phyloP scores from a whole-genome alignment of 371 early-diverging fungal genomes.

The Chytridiales sp. region DNA sequence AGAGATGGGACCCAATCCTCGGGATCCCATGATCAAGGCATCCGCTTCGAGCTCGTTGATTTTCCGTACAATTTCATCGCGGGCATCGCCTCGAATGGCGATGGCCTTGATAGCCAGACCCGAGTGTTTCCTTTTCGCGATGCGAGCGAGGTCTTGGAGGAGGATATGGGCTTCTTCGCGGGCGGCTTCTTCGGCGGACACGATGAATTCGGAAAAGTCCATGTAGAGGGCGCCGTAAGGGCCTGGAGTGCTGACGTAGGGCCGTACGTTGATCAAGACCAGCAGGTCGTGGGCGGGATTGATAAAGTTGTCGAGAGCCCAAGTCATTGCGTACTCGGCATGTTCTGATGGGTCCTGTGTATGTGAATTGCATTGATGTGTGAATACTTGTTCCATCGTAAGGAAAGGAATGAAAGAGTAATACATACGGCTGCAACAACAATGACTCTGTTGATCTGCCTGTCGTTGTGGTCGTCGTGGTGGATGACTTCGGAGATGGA shows the following conservation, averaged over 20 bases:
- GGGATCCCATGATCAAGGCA: slow-evolving; percentile 58
- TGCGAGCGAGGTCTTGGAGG: slow-evolving; percentile 7
- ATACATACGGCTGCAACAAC: slow-evolving; percentile 12
- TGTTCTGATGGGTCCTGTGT: slow-evolving; percentile 4
- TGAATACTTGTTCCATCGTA: not conserved
- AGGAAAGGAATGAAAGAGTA: too few relatives aligned
- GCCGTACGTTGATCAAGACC: slow-evolving; percentile 48
- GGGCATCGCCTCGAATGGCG: slow-evolving; percentile 52
- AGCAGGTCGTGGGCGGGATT: slow-evolving; percentile 40
- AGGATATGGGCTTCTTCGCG: slow-evolving; percentile 16
- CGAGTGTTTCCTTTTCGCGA: not conserved
- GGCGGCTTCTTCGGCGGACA: slow-evolving; percentile 15
- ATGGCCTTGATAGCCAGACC: slow-evolving; percentile 56
- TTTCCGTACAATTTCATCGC: slow-evolving; percentile 56
- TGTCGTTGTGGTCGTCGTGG: not conserved
- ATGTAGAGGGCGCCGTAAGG: slow-evolving; percentile 29
- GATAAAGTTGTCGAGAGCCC: slow-evolving; percentile 48
- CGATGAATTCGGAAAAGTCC: slow-evolving; percentile 18
- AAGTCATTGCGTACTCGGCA: slow-evolving; percentile 37
- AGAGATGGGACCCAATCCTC: slow-evolving; percentile 48
- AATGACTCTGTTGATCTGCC: slow-evolving; percentile 7
- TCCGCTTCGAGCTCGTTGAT: slow-evolving; percentile 55
- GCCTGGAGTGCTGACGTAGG: slow-evolving; percentile 28
- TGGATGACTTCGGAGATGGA: slow-evolving; percentile 3
- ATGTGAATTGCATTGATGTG: not conserved